Evolutionary conservation across 768 basidiomycete species (phyloP), one percentile per base, ranked within the genome.

Genomic region (Serendipita indica): DNA sequence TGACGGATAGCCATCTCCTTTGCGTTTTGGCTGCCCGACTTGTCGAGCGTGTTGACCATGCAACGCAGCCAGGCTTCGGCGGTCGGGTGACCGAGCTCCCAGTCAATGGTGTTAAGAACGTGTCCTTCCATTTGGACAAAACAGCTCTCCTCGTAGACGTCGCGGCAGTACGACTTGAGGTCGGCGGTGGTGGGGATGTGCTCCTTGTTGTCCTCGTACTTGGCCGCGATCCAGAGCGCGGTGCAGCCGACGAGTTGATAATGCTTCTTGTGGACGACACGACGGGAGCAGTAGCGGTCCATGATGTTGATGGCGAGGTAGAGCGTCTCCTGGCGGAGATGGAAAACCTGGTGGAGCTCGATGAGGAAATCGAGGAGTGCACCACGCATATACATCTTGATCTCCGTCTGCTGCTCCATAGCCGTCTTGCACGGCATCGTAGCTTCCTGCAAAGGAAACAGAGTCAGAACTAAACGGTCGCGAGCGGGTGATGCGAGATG

Each of bases 111-210:
- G 18, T 86, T 82, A 37, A 99, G 79, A 57, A 99, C 89, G 67
- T 99, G 96, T 3, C 88, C 86, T 70, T 99, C 96, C 96, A 99
- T 97, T 72, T 99, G 96, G 61, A 97, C 84, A 72, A 99, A 99
- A 1, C 94, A 94, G 2, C 86, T 85, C 70, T 94, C 92, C 69
- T 97, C 93, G 70, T 98, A 98, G 1, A 91, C 90, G 67, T 93
- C 85, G 66, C 86, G 90, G 73, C 96, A 98, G 70, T 96, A 91
- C 67, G 91, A 85, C 41, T 84, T 84, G 58, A 99, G 84, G 63
- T 98, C 93, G 67, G 89, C 84, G 3, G 97, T 88, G 0, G 91
- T 89, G 10, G 96, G 96, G 13, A 98, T 91, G 62, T 93, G 90
- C 68, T 98, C 94, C 71, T 99, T 98, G 22, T 92, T 88, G 67